These are phyloP conservation scores for Chlorella sp. DNA, from an alignment of 139 green algal species.

Conservation along the genomic window DNA sequence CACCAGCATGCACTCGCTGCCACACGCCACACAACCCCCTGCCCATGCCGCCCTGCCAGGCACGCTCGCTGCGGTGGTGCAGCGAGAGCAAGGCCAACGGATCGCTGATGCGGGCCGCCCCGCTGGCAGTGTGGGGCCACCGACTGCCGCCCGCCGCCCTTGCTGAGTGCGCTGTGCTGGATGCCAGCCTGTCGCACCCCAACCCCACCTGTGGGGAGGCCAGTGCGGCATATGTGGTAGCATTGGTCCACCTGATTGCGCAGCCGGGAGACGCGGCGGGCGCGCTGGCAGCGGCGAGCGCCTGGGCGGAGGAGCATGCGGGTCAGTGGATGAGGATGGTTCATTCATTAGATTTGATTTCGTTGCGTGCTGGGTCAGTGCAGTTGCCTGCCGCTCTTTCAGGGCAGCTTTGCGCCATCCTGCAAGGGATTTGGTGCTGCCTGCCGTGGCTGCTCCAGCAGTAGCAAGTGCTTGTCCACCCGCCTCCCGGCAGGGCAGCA, in stretches of 20 bases:
- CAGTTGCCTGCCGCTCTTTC: too few species aligned
- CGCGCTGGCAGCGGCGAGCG: slow-evolving; percentile 26
- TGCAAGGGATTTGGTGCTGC: background rate
- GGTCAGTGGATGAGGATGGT: background rate
- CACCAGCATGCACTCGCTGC: too few species aligned
- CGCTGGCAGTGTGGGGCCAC: slow-evolving; percentile 21
- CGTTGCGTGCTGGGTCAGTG: too few species aligned
- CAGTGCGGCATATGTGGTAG: slow-evolving; percentile 57
- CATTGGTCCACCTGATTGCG: slow-evolving; percentile 52
- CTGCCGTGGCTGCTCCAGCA: background rate
- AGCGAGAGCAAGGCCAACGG: slow-evolving; percentile 21
- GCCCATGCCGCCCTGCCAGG: background rate
- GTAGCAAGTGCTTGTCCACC: too few species aligned
- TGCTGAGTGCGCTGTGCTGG: background rate
- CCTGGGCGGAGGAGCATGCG: slow-evolving; percentile 34
- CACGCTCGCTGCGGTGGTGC: background rate
- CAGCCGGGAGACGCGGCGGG: slow-evolving; percentile 38
- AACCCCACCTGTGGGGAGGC: slow-evolving; percentile 19
- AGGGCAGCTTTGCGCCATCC: background rate
- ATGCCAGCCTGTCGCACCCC: slow-evolving; percentile 11
- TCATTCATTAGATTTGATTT: too few species aligned
- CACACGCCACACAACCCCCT: too few species aligned
- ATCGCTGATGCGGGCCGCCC: slow-evolving; percentile 3
- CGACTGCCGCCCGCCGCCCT: background rate
- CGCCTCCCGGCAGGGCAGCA: too few species aligned